Evolutionary conservation across 768 basidiomycete species (phyloP), one percentile per base, ranked within the genome.

Genomic region (Calvatia gigantea): DNA sequence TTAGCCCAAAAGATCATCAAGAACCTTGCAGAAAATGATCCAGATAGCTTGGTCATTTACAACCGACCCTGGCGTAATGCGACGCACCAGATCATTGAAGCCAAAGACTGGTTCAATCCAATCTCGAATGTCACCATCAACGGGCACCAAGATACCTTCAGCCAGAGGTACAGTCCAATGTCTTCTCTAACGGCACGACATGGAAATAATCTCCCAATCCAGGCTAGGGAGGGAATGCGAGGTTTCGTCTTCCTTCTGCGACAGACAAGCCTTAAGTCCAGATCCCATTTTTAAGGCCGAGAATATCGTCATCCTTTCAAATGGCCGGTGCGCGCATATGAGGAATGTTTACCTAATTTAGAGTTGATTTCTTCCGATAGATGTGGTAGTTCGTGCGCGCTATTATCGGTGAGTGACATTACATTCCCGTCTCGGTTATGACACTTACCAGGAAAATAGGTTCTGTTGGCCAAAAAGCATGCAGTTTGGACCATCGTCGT

Each of bases 391-490:
- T 48, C 46, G 9, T 48, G 46, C 21, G 46, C 46, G 14, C 17
- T 48, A 21, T 48, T 48, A 29, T 47, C 46, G 28, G 46, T 43
- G 23, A 23, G 8, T 33, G 8, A 19, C n/a, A 42, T 33, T 33
- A 3, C 23, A 5, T 17, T 33, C 21, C 17, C 21, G 12, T 31
- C 17, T 21, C n/a, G 17, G 9, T 33, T 21, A 39, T 32, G 9
- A 23, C 28, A 17, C 3, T 28, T 68, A 19, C 63, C 60, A n/a
- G n/a, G n/a, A n/a, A n/a, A n/a, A n/a, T 65, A 83, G 82, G 78
- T 84, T 58, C 80, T 81, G 21, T 82, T 86, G 81, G 66, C 76
- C 1, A 85, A 84, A 64, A 68, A 75, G 38, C 81, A 85, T 57
- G 81, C 81, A 29, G 77, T 75, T 23, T 79, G 70, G 61, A 82